phyloP scores from a whole-genome alignment of 176 grass and related monocot genomes.

The Hsuehochloa calcarea region DNA sequence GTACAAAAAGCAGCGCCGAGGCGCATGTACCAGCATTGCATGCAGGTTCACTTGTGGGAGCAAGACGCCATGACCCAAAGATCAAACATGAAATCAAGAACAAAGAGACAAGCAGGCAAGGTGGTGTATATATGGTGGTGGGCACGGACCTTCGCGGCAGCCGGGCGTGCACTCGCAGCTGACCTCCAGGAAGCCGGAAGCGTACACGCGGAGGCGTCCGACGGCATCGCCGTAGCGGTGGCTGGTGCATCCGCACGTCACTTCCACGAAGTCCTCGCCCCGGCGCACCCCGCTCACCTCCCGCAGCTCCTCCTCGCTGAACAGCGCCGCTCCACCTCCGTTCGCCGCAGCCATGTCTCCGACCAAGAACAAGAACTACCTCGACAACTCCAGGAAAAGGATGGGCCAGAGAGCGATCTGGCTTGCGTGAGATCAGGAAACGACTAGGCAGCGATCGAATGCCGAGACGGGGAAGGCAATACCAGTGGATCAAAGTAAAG shows the following conservation, averaged over 20 bases:
- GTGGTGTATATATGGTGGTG: conserved; percentile 14
- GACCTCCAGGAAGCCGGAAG: conserved; percentile 82
- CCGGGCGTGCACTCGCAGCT: conserved; percentile 87
- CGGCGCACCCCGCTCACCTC: conserved; percentile 68
- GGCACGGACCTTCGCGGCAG: conserved; percentile 77
- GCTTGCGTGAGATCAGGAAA: conserved; percentile 44
- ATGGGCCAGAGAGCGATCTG: conserved; percentile 28
- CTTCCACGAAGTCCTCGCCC: conserved; percentile 64
- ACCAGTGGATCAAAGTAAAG: conserved; percentile 43
- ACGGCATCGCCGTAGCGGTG: conserved; percentile 95
- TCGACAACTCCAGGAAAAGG: neutral
- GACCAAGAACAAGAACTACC: conserved; percentile 14
- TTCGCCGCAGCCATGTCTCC: conserved; percentile 57
- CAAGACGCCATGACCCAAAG: conserved; percentile 24
- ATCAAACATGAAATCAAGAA: conserved; percentile 63
- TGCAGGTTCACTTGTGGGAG: conserved; percentile 36
- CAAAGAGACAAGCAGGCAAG: neutral
- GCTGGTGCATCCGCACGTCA: conserved; percentile 98
- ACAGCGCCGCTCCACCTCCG: conserved; percentile 43
- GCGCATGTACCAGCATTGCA: conserved; percentile 55
- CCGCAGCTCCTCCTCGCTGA: conserved; percentile 82
- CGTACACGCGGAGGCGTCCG: conserved; percentile 76
- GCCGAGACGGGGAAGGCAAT: conserved; percentile 5
- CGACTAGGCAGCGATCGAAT: neutral
- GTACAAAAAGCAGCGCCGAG: neutral